Conservation (phyloP, 2,329 filamentous ascomycete species). For the Aspergillus versicolor region DNA sequence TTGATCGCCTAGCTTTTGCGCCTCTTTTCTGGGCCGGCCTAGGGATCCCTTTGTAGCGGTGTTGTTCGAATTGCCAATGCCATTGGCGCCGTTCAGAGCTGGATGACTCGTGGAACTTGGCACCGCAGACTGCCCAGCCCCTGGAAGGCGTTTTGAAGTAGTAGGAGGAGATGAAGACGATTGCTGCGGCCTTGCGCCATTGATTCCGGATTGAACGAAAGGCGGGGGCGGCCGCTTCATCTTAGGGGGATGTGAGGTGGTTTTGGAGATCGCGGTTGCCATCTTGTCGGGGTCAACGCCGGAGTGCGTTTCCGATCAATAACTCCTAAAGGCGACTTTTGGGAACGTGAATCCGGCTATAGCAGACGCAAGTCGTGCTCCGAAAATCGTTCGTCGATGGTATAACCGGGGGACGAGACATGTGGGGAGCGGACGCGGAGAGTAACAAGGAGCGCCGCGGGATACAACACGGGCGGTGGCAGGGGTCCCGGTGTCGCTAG, state of each 20-base stretch:
- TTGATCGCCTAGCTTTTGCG: constrained; percentile 39
- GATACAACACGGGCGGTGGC: constrained; percentile 23
- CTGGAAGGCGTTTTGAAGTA: constrained; percentile 56
- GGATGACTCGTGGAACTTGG: constrained; percentile 37
- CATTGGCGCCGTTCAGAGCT: constrained; percentile 48
- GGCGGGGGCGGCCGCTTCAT: constrained; percentile 67
- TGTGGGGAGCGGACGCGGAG: constrained; percentile 40
- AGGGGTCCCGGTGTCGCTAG: constrained; percentile 22
- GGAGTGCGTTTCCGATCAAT: constrained; percentile 20
- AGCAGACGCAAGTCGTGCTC: constrained; percentile 30
- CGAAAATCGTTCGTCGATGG: constrained; percentile 34
- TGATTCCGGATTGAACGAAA: constrained; percentile 61
- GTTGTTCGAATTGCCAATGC: constrained; percentile 22
- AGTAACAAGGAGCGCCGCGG: constrained; percentile 27
- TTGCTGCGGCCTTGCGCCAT: constrained; percentile 58
- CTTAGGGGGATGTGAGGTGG: constrained; percentile 53
- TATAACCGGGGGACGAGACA: constrained; percentile 45
- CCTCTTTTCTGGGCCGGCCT: constrained; percentile 61
- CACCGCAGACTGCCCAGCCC: constrained; percentile 53
- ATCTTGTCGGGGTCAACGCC: constrained; percentile 30
- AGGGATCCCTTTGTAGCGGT: constrained; percentile 28
- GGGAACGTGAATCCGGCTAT: constrained; percentile 25
- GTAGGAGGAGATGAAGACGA: constrained; percentile 59
- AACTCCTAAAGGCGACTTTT: constrained; percentile 25
- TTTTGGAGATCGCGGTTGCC: constrained; percentile 47